A percentile compares a stretch with the other conserved stretches of the same genome.
Conservation (phyloP, 2,329 filamentous ascomycete species). For the Trichophyton benhamiae region DNA sequence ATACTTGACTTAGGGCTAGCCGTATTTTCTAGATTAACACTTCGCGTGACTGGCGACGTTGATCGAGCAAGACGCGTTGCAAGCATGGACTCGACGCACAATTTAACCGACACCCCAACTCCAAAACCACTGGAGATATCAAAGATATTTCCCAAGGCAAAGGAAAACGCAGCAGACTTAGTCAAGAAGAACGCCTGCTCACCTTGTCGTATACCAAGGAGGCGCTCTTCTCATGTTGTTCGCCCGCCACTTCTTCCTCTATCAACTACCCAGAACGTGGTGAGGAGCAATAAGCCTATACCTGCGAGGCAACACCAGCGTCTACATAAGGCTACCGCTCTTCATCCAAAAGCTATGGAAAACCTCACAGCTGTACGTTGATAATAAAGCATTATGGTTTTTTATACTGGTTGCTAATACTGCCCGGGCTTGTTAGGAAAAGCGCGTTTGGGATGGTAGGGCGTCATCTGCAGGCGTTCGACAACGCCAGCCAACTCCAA, state of each 20-base stretch:
- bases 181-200: background rate
- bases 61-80: background rate
- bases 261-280: background rate
- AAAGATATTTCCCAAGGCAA: background rate
- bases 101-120: background rate
- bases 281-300: background rate
- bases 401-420: background rate
- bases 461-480: background rate
- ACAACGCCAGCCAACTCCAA: background rate
- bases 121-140: background rate
- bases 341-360: background rate
- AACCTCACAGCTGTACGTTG: background rate
- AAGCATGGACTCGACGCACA: background rate
- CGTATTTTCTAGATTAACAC: background rate
- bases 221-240: background rate
- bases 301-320: background rate
- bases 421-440: background rate
- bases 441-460: background rate
- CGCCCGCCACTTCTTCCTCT: background rate
- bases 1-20: background rate
- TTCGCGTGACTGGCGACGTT: background rate
- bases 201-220: background rate
- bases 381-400: background rate
- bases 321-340: background rate
- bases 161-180: background rate